phyloP scores from a whole-genome alignment of 192 early-diverging fungal species.

The Mortierella antarctica region DNA sequence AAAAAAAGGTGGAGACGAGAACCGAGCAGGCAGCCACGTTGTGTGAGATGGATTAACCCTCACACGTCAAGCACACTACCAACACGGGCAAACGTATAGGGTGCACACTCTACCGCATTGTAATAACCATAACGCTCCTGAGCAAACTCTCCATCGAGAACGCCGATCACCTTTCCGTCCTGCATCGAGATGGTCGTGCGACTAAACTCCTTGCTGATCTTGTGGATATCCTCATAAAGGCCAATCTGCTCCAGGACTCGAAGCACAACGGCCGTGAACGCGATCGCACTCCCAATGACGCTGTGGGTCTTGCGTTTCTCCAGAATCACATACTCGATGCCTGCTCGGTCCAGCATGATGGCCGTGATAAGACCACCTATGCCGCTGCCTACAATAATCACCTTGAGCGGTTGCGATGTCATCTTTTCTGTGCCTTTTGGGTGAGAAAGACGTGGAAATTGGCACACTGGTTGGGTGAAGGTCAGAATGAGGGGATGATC shows the following conservation, averaged over 20 bases:
- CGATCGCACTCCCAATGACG: constrained; percentile 6
- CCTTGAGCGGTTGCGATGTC: constrained; percentile 13
- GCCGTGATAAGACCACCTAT: constrained; percentile 32
- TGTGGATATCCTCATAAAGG: neutral
- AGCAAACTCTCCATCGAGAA: neutral
- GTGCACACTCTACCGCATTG: neutral
- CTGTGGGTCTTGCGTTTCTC: constrained; percentile 5
- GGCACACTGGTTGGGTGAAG: too few species aligned
- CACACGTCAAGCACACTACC: too few species aligned
- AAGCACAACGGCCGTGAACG: constrained; percentile 1
- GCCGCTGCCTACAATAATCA: constrained; percentile 41
- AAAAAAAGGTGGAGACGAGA: too few species aligned
- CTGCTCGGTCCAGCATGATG: constrained; percentile 35
- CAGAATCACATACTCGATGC: constrained; percentile 37
- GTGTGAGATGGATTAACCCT: too few species aligned
- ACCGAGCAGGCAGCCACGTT: too few species aligned
- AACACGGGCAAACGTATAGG: too few species aligned
- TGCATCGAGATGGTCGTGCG: neutral
- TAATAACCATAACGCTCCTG: neutral
- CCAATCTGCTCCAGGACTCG: constrained; percentile 8
- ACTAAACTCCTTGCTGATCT: constrained; percentile 4
- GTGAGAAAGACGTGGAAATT: too few species aligned
- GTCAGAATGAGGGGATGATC: too few species aligned
- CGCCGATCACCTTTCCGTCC: neutral
- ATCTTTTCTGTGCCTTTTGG: neutral